Conservation (phyloP, 2,329 filamentous ascomycete species). For the Pseudogymnoascus pannorum region DNA sequence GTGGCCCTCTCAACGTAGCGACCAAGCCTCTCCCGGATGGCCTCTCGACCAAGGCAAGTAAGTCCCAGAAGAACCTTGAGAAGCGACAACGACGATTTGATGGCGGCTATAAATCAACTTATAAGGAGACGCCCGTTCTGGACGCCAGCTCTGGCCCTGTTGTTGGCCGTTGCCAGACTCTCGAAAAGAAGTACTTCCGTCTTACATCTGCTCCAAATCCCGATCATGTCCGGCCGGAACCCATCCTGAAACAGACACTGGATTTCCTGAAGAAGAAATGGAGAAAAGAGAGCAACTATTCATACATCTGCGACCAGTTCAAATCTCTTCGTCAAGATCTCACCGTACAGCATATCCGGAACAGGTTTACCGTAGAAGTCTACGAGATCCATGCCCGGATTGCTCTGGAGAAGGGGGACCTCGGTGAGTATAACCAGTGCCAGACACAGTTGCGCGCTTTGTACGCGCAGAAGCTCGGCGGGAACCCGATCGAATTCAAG, state of each 20-base stretch:
- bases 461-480: conserved; percentile 79
- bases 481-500: conserved; percentile 92
- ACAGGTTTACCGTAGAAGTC: conserved; percentile 89
- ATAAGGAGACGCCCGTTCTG: conserved; percentile 47
- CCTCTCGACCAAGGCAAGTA: conserved; percentile 57
- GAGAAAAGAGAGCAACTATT: conserved; percentile 88
- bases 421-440: conserved; percentile 99
- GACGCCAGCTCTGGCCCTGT: conserved; percentile 61
- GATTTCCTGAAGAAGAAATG: conserved; percentile 91
- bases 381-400: conserved; percentile 98
- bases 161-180: conserved; percentile 70
- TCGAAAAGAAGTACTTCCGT: conserved; percentile 94
- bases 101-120: conserved; percentile 50
- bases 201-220: conserved; percentile 85
- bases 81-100: conserved; percentile 87
- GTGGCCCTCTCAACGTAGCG: conserved; percentile 30
- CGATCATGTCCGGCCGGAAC: conserved; percentile 78
- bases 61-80: conserved; percentile 81
- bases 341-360: conserved; percentile 94
- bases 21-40: conserved; percentile 40
- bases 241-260: conserved; percentile 73
- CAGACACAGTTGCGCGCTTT: conserved; percentile 93
- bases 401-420: conserved; percentile 93
- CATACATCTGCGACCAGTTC: conserved; percentile 98
- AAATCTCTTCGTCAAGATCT: conserved; percentile 97